Evolutionary conservation across 805 yeast species (phyloP).

Genomic region (Zygotorulaspora danielsina): DNA sequence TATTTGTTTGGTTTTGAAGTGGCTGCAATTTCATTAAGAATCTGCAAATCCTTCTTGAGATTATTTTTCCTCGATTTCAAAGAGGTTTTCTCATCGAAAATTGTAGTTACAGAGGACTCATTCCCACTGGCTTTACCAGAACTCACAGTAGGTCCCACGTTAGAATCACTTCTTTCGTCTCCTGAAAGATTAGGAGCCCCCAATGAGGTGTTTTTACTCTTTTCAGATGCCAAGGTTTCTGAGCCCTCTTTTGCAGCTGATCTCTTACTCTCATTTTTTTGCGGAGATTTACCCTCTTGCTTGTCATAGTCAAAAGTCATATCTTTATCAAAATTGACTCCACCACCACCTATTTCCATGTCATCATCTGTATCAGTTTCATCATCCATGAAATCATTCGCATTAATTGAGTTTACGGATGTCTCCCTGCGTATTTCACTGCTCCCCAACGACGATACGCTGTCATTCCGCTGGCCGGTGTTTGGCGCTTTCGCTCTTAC

Average conservation of each 20-base stretch:
- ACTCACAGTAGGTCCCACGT: neutral
- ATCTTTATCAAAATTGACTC: constrained; percentile 28
- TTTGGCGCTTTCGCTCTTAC: constrained; percentile 11
- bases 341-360: constrained; percentile 23
- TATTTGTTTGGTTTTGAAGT: constrained; percentile 57
- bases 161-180: neutral
- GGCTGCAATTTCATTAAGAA: constrained; percentile 30
- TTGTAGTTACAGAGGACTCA: constrained; percentile 20
- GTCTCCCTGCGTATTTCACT: constrained; percentile 6
- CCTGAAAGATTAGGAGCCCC: constrained; percentile 4
- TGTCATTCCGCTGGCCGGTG: constrained; percentile 7
- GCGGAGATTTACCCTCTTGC: constrained; percentile 23
- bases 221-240: neutral
- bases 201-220: constrained; percentile 1
- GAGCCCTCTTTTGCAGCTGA: neutral
- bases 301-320: constrained; percentile 35
- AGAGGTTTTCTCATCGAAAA: constrained; percentile 33
- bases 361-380: constrained; percentile 37
- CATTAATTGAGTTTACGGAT: constrained; percentile 3
- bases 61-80: constrained; percentile 31
- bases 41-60: constrained; percentile 31
- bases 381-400: constrained; percentile 18
- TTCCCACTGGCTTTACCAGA: neutral
- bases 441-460: constrained; percentile 6
- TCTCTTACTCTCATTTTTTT: constrained; percentile 4